These are phyloP conservation scores for Vaccinium darrowii DNA, from an alignment of 148 eudicot species.

Conservation along the genomic window DNA sequence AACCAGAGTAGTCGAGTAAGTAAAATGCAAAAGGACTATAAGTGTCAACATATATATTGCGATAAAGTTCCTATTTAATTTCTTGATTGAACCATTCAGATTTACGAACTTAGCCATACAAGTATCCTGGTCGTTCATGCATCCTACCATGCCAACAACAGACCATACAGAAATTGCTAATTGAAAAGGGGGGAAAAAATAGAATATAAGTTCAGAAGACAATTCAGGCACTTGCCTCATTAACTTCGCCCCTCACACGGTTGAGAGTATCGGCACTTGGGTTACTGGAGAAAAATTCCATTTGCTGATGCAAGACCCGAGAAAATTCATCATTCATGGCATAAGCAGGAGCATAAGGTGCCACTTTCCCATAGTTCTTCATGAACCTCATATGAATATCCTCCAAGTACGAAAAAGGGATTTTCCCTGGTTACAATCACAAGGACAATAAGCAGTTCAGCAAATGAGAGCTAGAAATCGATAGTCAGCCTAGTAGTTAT, in stretches of 20 bases:
- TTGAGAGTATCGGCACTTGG: conserved; percentile 91
- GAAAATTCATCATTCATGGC: conserved; percentile 91
- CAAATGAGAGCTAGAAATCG: neutral
- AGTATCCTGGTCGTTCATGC: neutral
- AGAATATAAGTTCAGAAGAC: neutral
- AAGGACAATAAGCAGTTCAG: neutral
- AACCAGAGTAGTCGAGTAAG: neutral
- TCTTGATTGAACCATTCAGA: neutral
- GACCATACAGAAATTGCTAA: neutral
- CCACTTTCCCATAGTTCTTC: conserved; percentile 93
- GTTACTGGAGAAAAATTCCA: conserved; percentile 82
- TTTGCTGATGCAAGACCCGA: conserved; percentile 76
- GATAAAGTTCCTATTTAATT: neutral
- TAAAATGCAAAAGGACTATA: neutral
- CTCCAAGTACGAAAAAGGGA: conserved; percentile 93
- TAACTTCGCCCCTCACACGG: conserved; percentile 96
- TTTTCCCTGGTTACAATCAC: conserved; percentile 59
- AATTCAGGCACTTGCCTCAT: conserved; percentile 65
- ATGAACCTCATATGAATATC: conserved; percentile 96
- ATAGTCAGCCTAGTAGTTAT: conserved; percentile 6
- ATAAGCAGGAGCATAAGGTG: conserved; percentile 84
- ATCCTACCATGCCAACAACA: neutral
- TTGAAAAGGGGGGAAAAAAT: neutral
- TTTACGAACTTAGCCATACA: conserved; percentile 4
- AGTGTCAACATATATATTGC: neutral